Conservation (phyloP, 306 rosid genomes). For the Sechiopsis laciniata region DNA sequence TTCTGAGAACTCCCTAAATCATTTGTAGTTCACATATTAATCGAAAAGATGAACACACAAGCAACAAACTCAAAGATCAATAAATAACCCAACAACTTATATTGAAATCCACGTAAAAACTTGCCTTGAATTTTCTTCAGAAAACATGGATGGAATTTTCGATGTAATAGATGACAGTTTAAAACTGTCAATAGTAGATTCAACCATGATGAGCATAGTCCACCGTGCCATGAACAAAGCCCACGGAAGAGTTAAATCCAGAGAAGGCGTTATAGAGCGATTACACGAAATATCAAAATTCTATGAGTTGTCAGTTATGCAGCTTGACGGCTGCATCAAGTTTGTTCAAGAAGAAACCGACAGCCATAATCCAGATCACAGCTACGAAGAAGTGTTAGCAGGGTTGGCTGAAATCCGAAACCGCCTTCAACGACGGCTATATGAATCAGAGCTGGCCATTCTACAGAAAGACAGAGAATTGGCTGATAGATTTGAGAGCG, state of each 20-base stretch:
- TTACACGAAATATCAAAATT: slow-evolving; percentile 77
- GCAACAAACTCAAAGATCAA: neutral
- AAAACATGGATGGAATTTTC: slow-evolving; percentile 49
- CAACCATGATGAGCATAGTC: slow-evolving; percentile 85
- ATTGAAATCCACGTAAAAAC: neutral
- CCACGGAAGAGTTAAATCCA: slow-evolving; percentile 57
- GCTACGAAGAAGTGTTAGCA: slow-evolving; percentile 49
- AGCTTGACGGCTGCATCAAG: slow-evolving; percentile 71
- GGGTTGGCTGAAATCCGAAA: slow-evolving; percentile 61
- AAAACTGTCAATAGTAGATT: slow-evolving; percentile 57
- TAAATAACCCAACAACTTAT: too few relatives aligned
- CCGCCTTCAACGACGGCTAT: slow-evolving; percentile 59
- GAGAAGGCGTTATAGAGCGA: slow-evolving; percentile 59
- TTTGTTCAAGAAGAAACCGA: slow-evolving; percentile 57
- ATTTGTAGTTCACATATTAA: too few relatives aligned
- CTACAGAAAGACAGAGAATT: slow-evolving; percentile 61
- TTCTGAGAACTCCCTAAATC: too few relatives aligned
- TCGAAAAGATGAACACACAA: too few relatives aligned
- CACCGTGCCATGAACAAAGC: slow-evolving; percentile 78
- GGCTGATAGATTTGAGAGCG: slow-evolving; percentile 37
- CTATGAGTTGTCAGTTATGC: slow-evolving; percentile 81
- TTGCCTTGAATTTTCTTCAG: neutral
- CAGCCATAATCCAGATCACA: slow-evolving; percentile 38
- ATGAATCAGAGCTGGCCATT: slow-evolving; percentile 59
- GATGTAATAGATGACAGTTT: slow-evolving; percentile 38